Base-by-base conservation (phyloP, 345 rosid species). In the Syzygium aromaticum region DNA sequence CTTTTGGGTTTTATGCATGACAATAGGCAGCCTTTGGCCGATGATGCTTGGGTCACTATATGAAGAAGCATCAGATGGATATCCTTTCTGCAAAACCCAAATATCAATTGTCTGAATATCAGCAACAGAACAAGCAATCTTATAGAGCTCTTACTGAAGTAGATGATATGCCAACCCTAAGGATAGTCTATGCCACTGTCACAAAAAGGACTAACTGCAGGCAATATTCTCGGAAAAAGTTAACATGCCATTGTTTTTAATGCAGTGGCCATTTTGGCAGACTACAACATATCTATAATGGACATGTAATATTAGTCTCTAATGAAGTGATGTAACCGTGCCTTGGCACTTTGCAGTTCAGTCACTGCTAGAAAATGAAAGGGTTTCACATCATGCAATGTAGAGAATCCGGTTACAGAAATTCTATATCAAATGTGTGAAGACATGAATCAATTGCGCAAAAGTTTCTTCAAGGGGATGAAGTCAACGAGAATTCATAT, bases 11-110 rank as follows among this genome's bases (percentile, higher is more conserved):
- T 88, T 92, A 63, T 92, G 93, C 94, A 92, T 93, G 91, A 95
- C 85, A 87, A 95, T 92, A 19, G 98, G 98, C 88, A 96, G 98
- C 93, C 94, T 96, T 91, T 96, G 95, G 89, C 96, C 93, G 89
- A 96, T 93, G 89, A 89, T 87, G 91, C 97, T 94, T 56, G 99
- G 99, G 92, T 96, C 99, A 89, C 93, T 89, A 85, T 94, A 95
- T 46, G 95, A 91, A 77, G 97, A 96, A 91, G 96, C 87, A 90
- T 96, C 98, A 86, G 91, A 88, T 83, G 98, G 96, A 90, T 95
- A 92, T 84, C 98, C 99, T 92, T 93, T 95, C 99, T 98, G 97
- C 95, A 91, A 85, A 89, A 91, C 88, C 51, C 53, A 88, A 86
- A 54, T 51, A 87, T 73, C 80, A 73, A 33, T 33, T 17, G 23